These are phyloP conservation scores for Mentha longifolia DNA, from an alignment of 257 asterid species.

Conservation along the genomic window DNA sequence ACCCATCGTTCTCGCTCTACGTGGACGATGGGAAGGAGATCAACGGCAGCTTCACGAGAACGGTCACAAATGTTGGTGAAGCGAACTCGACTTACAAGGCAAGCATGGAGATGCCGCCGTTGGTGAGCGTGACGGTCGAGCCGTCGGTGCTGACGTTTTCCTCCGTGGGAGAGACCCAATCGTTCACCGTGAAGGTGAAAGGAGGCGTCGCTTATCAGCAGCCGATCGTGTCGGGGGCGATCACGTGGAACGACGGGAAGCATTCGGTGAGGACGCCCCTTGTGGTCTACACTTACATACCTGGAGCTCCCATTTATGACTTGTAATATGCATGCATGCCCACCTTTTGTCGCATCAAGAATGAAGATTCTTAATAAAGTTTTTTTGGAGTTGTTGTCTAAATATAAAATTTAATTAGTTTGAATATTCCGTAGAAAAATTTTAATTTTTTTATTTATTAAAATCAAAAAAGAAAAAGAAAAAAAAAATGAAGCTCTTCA, in stretches of 20 bases:
- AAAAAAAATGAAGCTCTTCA: too few relatives aligned
- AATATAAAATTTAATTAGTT: too few relatives aligned
- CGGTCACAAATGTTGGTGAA: slow-evolving; percentile 40
- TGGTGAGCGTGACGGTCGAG: slow-evolving; percentile 30
- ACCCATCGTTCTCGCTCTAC: slow-evolving; percentile 37
- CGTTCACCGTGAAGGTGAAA: slow-evolving; percentile 38
- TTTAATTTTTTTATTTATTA: too few relatives aligned
- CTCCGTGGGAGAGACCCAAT: slow-evolving; percentile 30
- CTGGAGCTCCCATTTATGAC: slow-evolving; percentile 37
- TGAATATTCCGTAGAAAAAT: too few relatives aligned
- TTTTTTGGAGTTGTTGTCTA: too few relatives aligned
- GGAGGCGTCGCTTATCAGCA: slow-evolving; percentile 38
- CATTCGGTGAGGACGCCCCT: slow-evolving; percentile 44
- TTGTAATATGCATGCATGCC: not conserved
- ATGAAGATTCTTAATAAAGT: not conserved
- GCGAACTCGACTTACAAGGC: slow-evolving; percentile 38
- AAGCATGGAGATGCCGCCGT: not conserved
- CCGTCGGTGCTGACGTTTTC: slow-evolving; percentile 41
- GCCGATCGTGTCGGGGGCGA: slow-evolving; percentile 41
- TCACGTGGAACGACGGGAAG: slow-evolving; percentile 39
- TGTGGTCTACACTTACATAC: slow-evolving; percentile 43
- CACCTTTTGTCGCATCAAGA: not conserved
- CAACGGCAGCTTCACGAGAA: slow-evolving; percentile 32
- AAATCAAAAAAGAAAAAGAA: too few relatives aligned
- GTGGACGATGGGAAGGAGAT: slow-evolving; percentile 32